Conservation (phyloP, 495 filamentous ascomycete genomes). For the Penicillium ochrochloron region DNA sequence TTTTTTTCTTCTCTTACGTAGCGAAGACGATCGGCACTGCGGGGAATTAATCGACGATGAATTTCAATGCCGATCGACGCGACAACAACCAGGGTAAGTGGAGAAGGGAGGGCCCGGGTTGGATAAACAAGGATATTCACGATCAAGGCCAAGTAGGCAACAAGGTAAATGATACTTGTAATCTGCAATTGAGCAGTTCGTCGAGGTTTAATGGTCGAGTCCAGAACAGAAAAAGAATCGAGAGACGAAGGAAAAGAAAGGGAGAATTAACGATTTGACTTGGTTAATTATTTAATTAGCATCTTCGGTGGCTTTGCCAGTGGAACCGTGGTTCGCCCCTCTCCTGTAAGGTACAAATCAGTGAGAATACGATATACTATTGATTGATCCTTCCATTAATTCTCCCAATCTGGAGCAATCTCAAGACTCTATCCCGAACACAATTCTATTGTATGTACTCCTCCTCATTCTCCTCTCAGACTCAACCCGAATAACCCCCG, state of each 20-base stretch:
- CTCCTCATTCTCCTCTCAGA: background rate
- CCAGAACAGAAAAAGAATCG: background rate
- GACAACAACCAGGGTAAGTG: conserved; percentile 12
- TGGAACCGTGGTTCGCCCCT: conserved; percentile 21
- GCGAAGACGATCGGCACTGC: conserved; percentile 34
- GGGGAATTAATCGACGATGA: conserved; percentile 28
- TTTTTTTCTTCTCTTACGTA: conserved; percentile 15
- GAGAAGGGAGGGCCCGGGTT: too few species aligned
- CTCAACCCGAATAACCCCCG: background rate
- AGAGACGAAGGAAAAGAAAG: background rate
- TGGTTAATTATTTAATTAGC: conserved; percentile 1
- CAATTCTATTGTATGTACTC: background rate
- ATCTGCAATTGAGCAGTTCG: background rate
- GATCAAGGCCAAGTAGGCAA: background rate
- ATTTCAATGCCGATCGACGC: conserved; percentile 23
- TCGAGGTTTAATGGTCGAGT: background rate
- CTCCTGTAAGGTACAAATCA: conserved; percentile 24
- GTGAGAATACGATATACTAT: background rate
- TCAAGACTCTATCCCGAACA: background rate
- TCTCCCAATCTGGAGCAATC: background rate
- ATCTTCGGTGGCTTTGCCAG: conserved; percentile 21
- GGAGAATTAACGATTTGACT: background rate
- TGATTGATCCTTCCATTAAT: background rate
- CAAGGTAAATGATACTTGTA: background rate
- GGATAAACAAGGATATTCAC: background rate